Percentiles rank a stretch among this genome's conserved stretches.
Evolutionary conservation across 78 protist species (phyloP).

Genomic region (Protostelium mycophagum): DNA sequence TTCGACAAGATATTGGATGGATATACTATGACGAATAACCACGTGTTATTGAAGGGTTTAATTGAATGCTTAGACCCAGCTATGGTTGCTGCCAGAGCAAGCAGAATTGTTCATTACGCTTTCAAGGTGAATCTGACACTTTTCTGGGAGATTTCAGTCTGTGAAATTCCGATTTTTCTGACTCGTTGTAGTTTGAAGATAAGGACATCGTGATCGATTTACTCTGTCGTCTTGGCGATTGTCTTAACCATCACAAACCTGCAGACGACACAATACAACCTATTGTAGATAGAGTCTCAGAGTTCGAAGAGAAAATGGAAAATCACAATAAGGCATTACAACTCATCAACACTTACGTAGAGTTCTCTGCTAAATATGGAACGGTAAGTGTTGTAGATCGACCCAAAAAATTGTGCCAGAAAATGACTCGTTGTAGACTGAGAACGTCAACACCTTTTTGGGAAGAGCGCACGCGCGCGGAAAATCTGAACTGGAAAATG

Average conservation of each 20-base stretch:
- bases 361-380: neutral
- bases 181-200: too few relatives aligned
- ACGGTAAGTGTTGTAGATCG: neutral
- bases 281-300: neutral
- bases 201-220: too few relatives aligned
- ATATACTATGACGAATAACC: neutral
- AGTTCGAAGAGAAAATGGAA: neutral
- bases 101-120: neutral
- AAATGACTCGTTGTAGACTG: neutral
- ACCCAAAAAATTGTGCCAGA: too few relatives aligned
- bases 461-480: constrained; percentile 55
- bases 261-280: too few relatives aligned
- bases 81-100: neutral
- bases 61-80: neutral
- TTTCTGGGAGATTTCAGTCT: too few relatives aligned
- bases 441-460: constrained; percentile 51
- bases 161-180: too few relatives aligned
- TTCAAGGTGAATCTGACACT: neutral
- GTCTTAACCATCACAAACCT: too few relatives aligned
- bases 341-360: neutral
- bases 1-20: neutral
- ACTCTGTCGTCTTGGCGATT: too few relatives aligned
- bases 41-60: neutral
- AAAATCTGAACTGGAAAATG: neutral
- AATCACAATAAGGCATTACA: neutral